Percentiles rank a stretch among this genome's conserved stretches.
Conservation (phyloP, 352 stramenopile genomes). For the Globisporangium canariense region DNA sequence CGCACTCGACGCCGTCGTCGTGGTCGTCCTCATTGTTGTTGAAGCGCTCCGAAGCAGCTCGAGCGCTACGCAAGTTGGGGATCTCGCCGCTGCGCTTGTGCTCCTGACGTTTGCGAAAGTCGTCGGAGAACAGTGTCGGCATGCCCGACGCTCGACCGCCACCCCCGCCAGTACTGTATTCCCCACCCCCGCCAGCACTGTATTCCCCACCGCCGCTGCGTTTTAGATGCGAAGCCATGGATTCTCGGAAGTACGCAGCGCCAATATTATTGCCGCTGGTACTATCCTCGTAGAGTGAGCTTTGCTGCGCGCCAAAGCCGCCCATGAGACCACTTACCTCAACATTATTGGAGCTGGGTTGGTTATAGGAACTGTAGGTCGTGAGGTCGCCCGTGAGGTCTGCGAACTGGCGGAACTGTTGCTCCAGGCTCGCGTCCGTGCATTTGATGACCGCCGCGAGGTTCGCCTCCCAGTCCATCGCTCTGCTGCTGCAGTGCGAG, state of each 20-base stretch:
- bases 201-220: background rate
- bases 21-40: conserved; percentile 18
- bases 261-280: conserved; percentile 25
- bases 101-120: conserved; percentile 53
- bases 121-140: conserved; percentile 33
- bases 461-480: conserved; percentile 39
- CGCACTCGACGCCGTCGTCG: conserved; percentile 16
- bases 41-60: conserved; percentile 1
- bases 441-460: conserved; percentile 80
- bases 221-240: conserved; percentile 20
- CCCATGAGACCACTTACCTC: background rate
- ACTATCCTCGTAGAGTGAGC: background rate
- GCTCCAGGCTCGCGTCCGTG: conserved; percentile 70
- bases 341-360: background rate
- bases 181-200: too few relatives aligned
- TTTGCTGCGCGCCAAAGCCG: background rate
- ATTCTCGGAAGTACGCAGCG: conserved; percentile 32
- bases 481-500: background rate
- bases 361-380: background rate
- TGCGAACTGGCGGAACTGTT: conserved; percentile 71
- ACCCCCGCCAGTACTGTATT: conserved; percentile 10
- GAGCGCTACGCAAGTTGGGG: background rate
- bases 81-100: conserved; percentile 24
- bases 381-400: conserved; percentile 31
- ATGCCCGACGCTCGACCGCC: conserved; percentile 3